A percentile compares a stretch with the other conserved stretches of the same genome.
These are phyloP conservation scores for Tolypocladium album DNA, from an alignment of 2,329 filamentous ascomycete genomes.

Conservation along the genomic window DNA sequence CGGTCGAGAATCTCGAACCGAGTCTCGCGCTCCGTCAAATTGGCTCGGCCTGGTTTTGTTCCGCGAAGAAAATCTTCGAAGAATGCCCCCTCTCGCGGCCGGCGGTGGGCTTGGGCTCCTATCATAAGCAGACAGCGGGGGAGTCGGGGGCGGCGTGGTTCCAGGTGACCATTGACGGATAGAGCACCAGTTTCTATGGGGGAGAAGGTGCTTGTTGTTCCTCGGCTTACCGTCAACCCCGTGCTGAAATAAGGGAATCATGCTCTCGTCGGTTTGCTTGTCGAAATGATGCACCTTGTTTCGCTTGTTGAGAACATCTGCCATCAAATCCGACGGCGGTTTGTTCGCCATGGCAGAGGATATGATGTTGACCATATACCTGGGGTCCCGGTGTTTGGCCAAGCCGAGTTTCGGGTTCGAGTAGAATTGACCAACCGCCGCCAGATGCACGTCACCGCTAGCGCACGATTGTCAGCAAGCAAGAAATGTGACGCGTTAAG, in stretches of 20 bases:
- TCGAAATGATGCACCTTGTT: slow-evolving; percentile 72
- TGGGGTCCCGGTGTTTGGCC: slow-evolving; percentile 80
- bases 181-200: slow-evolving; percentile 90
- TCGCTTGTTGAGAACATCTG: slow-evolving; percentile 84
- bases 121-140: slow-evolving; percentile 39
- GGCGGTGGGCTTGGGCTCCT: slow-evolving; percentile 27
- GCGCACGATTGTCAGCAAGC: background rate
- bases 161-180: slow-evolving; percentile 79
- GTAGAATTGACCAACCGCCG: slow-evolving; percentile 88
- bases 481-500: too few relatives aligned
- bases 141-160: slow-evolving; percentile 60
- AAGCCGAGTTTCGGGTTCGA: slow-evolving; percentile 73
- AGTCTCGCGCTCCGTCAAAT: slow-evolving; percentile 25
- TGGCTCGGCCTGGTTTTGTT: slow-evolving; percentile 23
- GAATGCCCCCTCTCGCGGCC: slow-evolving; percentile 23
- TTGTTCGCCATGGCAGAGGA: slow-evolving; percentile 92
- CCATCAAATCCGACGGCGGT: slow-evolving; percentile 77
- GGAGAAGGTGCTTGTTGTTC: slow-evolving; percentile 84
- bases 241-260: slow-evolving; percentile 86
- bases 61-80: slow-evolving; percentile 32
- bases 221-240: slow-evolving; percentile 82
- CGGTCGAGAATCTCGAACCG: slow-evolving; percentile 32
- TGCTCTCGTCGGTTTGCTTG: slow-evolving; percentile 77
- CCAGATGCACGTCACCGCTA: slow-evolving; percentile 87
- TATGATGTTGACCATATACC: slow-evolving; percentile 94